A percentile compares a stretch with the other conserved stretches of the same genome.
Conservation (phyloP, 495 filamentous ascomycete genomes). For the Trichodelitschia bisporula region DNA sequence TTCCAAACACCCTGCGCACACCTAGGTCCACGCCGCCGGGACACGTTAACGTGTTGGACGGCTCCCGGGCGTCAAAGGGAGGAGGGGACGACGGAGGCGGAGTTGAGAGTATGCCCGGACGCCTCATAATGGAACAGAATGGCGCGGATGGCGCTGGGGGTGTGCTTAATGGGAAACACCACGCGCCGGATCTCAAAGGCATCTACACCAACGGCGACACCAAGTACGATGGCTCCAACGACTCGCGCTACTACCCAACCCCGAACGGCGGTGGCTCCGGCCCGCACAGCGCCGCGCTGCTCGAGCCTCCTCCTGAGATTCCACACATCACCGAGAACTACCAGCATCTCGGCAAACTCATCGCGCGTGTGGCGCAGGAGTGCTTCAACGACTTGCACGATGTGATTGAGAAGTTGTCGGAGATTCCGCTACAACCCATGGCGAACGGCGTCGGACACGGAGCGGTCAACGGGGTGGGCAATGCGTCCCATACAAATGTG, state of each 20-base stretch:
- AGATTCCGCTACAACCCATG: constrained; percentile 30
- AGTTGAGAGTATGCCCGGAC: constrained; percentile 15
- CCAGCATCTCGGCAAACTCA: constrained; percentile 38
- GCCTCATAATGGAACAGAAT: constrained; percentile 15
- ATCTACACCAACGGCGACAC: no score
- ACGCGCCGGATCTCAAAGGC: no score
- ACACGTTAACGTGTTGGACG: no score
- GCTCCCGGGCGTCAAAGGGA: constrained; percentile 4
- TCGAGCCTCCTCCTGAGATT: constrained; percentile 44
- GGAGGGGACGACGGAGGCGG: constrained; percentile 7
- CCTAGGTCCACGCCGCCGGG: no score
- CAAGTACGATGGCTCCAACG: not conserved
- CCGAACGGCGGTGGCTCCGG: not conserved
- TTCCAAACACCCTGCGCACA: no score
- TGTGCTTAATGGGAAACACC: no score
- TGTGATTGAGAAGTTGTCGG: constrained; percentile 40
- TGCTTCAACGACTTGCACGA: constrained; percentile 53
- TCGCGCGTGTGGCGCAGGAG: constrained; percentile 56
- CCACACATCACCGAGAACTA: constrained; percentile 56
- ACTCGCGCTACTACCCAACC: not conserved
- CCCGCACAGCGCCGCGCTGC: not conserved
- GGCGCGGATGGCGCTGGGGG: no score
- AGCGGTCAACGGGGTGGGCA: constrained; percentile 29
- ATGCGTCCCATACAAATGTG: constrained; percentile 38
- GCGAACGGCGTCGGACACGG: constrained; percentile 14